Evolutionary conservation across 805 yeast genomes (phyloP).

Genomic region (Pichia occidentalis): DNA sequence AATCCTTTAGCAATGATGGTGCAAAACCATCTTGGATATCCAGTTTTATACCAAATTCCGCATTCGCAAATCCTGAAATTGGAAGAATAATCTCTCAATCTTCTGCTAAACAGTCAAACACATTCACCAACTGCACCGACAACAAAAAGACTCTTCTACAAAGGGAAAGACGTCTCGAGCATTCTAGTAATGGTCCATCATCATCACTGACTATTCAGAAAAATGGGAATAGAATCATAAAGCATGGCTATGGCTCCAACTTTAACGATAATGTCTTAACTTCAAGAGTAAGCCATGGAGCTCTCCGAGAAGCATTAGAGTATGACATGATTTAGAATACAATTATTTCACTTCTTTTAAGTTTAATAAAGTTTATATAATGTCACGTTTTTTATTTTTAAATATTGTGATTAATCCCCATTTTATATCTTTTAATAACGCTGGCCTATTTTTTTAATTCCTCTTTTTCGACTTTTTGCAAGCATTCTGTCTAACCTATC

Average conservation of each 20-base stretch:
- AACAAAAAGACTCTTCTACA: neutral
- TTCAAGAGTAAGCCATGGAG: slow-evolving; percentile 40
- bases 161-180: neutral
- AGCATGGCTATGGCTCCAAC: slow-evolving; percentile 38
- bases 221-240: slow-evolving; percentile 34
- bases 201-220: slow-evolving; percentile 38
- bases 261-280: slow-evolving; percentile 30
- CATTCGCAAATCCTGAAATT: slow-evolving; percentile 28
- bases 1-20: slow-evolving; percentile 3
- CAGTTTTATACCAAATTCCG: slow-evolving; percentile 26
- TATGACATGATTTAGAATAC: slow-evolving; percentile 14
- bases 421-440: too few species aligned
- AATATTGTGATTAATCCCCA: neutral
- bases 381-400: neutral
- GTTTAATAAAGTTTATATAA: too few species aligned
- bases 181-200: slow-evolving; percentile 31
- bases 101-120: slow-evolving; percentile 1
- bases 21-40: slow-evolving; percentile 22
- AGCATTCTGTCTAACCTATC: slow-evolving; percentile 15
- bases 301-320: slow-evolving; percentile 40
- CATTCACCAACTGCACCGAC: neutral
- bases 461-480: slow-evolving; percentile 13
- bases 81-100: slow-evolving; percentile 27
- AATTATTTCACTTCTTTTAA: neutral
- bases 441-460: slow-evolving; percentile 10